These are phyloP conservation scores for Penicillium riverlandense DNA, from an alignment of 495 filamentous ascomycete genomes.

Conservation along the genomic window DNA sequence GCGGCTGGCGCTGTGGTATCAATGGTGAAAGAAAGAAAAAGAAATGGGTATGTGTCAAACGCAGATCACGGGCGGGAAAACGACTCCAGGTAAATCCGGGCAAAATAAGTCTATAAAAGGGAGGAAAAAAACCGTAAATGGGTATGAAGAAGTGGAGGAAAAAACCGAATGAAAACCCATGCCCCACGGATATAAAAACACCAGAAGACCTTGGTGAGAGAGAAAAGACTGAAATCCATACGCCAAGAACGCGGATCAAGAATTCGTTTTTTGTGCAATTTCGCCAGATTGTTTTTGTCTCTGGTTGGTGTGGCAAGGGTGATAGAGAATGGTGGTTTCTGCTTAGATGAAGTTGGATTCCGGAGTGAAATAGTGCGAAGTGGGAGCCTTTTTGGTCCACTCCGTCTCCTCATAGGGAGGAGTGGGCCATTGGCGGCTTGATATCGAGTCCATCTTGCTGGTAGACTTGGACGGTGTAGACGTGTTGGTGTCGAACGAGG, in stretches of 20 bases:
- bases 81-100: conserved; percentile 11
- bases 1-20: conserved; percentile 36
- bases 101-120: conserved; percentile 31
- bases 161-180: conserved; percentile 10
- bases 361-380: conserved; percentile 54
- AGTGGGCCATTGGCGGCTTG: conserved; percentile 81
- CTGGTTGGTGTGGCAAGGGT: conserved; percentile 14
- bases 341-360: conserved; percentile 43
- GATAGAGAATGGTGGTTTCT: conserved; percentile 5
- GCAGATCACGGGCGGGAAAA: conserved; percentile 19
- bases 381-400: conserved; percentile 74
- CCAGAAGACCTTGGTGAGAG: conserved; percentile 17
- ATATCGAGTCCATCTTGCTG: conserved; percentile 48
- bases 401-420: conserved; percentile 88
- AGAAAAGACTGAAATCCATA: conserved; percentile 27
- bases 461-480: conserved; percentile 50
- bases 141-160: conserved; percentile 8
- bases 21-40: conserved; percentile 15
- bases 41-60: conserved; percentile 20
- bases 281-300: conserved; percentile 19
- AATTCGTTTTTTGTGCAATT: conserved; percentile 17
- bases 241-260: conserved; percentile 28
- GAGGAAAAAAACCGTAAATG: conserved; percentile 7
- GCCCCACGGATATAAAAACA: conserved; percentile 7
- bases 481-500: conserved; percentile 49